These are phyloP conservation scores for Mycosphaerella sp. DNA, from an alignment of 2,329 filamentous ascomycete species.

Conservation along the genomic window DNA sequence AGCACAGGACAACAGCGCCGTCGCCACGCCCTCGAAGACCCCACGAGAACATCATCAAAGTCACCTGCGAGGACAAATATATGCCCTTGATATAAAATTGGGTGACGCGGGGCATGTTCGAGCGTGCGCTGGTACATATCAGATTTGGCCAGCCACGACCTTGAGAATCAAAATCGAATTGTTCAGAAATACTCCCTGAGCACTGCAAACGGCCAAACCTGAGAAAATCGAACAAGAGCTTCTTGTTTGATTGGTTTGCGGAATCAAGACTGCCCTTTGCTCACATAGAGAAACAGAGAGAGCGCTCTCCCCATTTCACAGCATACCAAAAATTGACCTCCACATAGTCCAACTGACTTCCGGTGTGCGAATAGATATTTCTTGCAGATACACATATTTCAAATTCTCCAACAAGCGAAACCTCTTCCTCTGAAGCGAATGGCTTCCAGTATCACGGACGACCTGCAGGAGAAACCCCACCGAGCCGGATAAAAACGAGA, in stretches of 20 bases:
- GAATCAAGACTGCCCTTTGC: too few relatives aligned
- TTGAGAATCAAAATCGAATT: background rate
- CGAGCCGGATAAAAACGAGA: background rate
- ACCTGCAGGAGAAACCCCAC: background rate
- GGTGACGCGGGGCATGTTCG: background rate
- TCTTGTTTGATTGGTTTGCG: too few relatives aligned
- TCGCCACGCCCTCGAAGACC: background rate
- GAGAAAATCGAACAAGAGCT: too few relatives aligned
- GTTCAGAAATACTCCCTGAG: background rate
- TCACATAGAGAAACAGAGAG: too few relatives aligned
- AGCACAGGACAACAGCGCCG: slow-evolving; percentile 6
- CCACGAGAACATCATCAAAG: background rate
- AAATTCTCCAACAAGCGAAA: background rate
- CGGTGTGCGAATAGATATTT: too few relatives aligned
- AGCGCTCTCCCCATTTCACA: too few relatives aligned
- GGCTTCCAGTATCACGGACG: too few relatives aligned
- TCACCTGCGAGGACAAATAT: background rate
- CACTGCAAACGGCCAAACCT: too few relatives aligned
- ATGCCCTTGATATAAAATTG: background rate
- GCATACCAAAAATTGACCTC: too few relatives aligned
- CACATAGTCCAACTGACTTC: too few relatives aligned
- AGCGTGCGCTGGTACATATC: slow-evolving; percentile 1
- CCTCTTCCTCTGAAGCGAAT: too few relatives aligned
- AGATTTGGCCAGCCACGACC: background rate
- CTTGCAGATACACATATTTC: background rate